These are phyloP conservation scores for Sphagnum contortum DNA, from an alignment of 225 moss, liverwort and hornwort species.

Conservation along the genomic window DNA sequence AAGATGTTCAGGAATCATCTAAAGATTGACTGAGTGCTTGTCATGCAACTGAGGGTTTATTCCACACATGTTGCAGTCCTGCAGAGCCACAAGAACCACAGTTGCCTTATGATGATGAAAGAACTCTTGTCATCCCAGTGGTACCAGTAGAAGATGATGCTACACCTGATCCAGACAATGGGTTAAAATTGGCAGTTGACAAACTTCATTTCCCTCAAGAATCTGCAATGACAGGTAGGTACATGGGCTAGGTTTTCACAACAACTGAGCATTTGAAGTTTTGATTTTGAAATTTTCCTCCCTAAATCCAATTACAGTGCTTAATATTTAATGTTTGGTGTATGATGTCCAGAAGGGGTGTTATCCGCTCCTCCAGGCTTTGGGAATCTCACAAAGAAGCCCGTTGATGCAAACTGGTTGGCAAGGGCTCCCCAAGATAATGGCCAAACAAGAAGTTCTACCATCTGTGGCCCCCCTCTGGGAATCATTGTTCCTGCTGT, in stretches of 20 bases:
- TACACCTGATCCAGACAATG: conserved; percentile 45
- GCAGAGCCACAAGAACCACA: conserved; percentile 79
- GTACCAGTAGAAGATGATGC: conserved; percentile 93
- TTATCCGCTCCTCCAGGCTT: conserved; percentile 50
- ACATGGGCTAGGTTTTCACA: background rate
- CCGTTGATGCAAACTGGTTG: conserved; percentile 30
- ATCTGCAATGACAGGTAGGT: conserved; percentile 49
- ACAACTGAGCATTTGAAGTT: background rate
- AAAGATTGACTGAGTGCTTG: too few species aligned
- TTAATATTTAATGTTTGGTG: background rate
- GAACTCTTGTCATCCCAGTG: conserved; percentile 70
- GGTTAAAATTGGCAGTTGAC: conserved; percentile 29
- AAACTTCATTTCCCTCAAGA: conserved; percentile 30
- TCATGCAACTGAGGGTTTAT: too few species aligned
- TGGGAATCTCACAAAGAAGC: conserved; percentile 8
- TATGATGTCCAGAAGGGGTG: conserved; percentile 27
- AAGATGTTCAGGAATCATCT: too few species aligned
- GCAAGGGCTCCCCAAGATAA: conserved; percentile 25
- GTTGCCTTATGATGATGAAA: conserved; percentile 41
- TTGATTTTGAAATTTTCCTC: too few species aligned
- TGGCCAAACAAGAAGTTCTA: background rate
- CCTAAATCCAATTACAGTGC: too few species aligned
- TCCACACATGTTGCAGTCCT: conserved; percentile 42
- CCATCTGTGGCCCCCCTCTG: too few species aligned
- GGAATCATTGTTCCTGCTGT: too few species aligned